Conservation (phyloP, 2,329 filamentous ascomycete species). For the Paecilomyces dactylethromorphus region DNA sequence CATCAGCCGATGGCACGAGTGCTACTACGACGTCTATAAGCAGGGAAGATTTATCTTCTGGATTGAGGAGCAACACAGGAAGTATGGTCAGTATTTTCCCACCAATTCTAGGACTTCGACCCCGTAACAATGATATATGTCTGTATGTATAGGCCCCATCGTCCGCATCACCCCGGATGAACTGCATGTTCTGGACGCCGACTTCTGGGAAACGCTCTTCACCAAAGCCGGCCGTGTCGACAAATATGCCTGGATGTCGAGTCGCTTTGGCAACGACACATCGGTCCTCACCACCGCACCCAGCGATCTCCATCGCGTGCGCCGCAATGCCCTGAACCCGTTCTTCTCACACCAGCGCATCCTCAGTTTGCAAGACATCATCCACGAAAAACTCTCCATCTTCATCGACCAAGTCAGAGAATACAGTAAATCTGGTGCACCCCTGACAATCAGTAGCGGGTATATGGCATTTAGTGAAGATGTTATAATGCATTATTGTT, state of each 20-base stretch:
- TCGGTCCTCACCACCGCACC: constrained; percentile 20
- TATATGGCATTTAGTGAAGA: too few relatives aligned
- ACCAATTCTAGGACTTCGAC: not conserved
- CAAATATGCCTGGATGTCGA: constrained; percentile 18
- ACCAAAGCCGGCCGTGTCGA: constrained; percentile 14
- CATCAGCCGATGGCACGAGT: constrained; percentile 20
- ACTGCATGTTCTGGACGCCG: constrained; percentile 17
- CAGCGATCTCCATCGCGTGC: constrained; percentile 20
- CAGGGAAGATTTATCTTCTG: constrained; percentile 25
- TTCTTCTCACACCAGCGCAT: constrained; percentile 26
- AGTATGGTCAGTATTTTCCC: constrained; percentile 25
- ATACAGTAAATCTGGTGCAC: too few relatives aligned
- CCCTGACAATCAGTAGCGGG: too few relatives aligned
- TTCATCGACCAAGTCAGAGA: too few relatives aligned
- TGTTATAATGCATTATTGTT: too few relatives aligned
- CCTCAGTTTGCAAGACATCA: constrained; percentile 16
- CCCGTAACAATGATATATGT: not conserved
- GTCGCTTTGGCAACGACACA: constrained; percentile 16
- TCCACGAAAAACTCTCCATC: constrained; percentile 7
- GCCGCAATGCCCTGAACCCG: constrained; percentile 20
- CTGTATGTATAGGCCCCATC: constrained; percentile 13
- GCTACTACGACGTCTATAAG: constrained; percentile 23
- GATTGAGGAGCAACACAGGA: constrained; percentile 25
- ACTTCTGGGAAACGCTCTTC: constrained; percentile 21
- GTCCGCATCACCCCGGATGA: constrained; percentile 19